Percentiles rank a stretch among this genome's conserved stretches.
phyloP scores from a whole-genome alignment of 1,139 yeast genomes.

The Candida pseudoviswanathii region DNA sequence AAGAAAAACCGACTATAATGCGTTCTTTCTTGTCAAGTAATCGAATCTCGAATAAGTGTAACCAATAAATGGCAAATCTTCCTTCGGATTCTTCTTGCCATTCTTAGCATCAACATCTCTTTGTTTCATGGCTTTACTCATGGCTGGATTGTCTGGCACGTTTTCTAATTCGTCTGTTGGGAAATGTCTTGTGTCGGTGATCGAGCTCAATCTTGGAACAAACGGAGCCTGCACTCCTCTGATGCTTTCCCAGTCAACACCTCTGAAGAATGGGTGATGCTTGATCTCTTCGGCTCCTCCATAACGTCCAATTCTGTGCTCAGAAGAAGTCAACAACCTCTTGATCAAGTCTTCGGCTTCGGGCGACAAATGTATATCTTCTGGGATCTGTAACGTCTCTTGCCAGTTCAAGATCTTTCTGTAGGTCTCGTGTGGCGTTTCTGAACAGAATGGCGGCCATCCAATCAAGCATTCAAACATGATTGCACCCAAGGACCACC shows the following conservation, averaged over 20 bases:
- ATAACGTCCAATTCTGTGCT: conserved; percentile 83
- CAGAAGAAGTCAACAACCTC: conserved; percentile 78
- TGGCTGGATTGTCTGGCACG: conserved; percentile 91
- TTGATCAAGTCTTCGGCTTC: conserved; percentile 94
- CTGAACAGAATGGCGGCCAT: conserved; percentile 99
- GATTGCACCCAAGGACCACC: conserved; percentile 99
- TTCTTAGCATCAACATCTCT: conserved; percentile 43
- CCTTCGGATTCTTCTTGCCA: conserved; percentile 57
- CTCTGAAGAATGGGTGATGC: conserved; percentile 89
- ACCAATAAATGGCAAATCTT: conserved; percentile 94
- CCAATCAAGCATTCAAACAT: conserved; percentile 99
- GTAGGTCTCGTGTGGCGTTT: conserved; percentile 98
- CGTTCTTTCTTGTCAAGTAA: conserved; percentile 85
- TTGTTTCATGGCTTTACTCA: conserved; percentile 68
- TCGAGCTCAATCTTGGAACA: conserved; percentile 61
- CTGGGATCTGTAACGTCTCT: conserved; percentile 91
- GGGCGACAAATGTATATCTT: conserved; percentile 89
- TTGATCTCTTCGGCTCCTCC: conserved; percentile 96
- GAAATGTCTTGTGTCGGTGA: conserved; percentile 96
- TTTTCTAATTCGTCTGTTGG: conserved; percentile 96
- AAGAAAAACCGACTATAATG: conserved; percentile 42
- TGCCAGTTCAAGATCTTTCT: conserved; percentile 94
- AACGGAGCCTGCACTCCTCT: conserved; percentile 95
- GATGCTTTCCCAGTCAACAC: conserved; percentile 95
- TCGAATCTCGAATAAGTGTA: conserved; percentile 95